These are phyloP conservation scores for Hyphopichia pseudoburtonii DNA, from an alignment of 1,139 yeast genomes.

Conservation along the genomic window DNA sequence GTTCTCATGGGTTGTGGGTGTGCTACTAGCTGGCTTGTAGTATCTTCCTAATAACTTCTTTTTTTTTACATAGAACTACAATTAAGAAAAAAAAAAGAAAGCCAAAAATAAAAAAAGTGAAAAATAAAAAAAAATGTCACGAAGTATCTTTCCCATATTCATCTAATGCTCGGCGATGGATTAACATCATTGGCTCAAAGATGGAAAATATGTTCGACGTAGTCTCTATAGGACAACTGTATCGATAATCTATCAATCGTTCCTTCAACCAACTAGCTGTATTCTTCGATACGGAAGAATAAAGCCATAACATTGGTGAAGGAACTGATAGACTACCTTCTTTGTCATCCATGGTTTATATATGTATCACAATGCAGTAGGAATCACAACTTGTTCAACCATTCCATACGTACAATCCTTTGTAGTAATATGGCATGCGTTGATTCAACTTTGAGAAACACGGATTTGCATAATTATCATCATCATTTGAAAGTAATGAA, in stretches of 20 bases:
- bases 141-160: slow-evolving; percentile 80
- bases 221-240: slow-evolving; percentile 62
- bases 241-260: slow-evolving; percentile 39
- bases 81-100: too few species aligned
- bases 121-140: slow-evolving; percentile 46
- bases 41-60: slow-evolving; percentile 3
- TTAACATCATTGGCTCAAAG: slow-evolving; percentile 44
- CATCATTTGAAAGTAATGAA: too few species aligned
- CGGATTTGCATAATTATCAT: too few species aligned
- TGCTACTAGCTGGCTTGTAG: slow-evolving; percentile 45
- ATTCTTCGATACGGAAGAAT: background rate
- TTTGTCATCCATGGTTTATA: slow-evolving; percentile 25
- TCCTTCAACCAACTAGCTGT: slow-evolving; percentile 3
- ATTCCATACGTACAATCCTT: slow-evolving; percentile 11
- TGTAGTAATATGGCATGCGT: slow-evolving; percentile 3
- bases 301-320: slow-evolving; percentile 1
- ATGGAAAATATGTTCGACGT: slow-evolving; percentile 83
- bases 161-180: slow-evolving; percentile 48
- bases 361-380: too few species aligned
- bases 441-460: too few species aligned
- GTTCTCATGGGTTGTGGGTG: slow-evolving; percentile 40
- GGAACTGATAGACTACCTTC: slow-evolving; percentile 19
- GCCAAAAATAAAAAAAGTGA: background rate
- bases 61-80: background rate
- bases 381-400: too few species aligned